These are phyloP conservation scores for Brasilioporus rufonigricans DNA, from an alignment of 768 basidiomycete genomes.

Conservation along the genomic window DNA sequence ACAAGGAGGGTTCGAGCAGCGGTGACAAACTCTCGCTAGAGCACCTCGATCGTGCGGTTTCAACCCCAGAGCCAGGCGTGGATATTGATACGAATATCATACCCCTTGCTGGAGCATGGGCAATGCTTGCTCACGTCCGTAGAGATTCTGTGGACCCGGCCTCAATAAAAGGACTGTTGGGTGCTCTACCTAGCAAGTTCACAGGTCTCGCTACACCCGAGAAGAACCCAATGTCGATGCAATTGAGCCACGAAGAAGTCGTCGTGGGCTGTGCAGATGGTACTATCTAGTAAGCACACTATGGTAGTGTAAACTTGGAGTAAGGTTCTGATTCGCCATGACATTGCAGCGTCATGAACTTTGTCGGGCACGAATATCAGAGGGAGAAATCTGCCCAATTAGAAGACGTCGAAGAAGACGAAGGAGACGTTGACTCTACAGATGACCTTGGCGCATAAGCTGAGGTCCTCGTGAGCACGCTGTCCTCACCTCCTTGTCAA, in stretches of 20 bases:
- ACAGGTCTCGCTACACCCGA: conserved; percentile 79
- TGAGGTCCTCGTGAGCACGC: neutral
- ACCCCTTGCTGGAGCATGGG: conserved; percentile 76
- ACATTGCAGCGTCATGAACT: conserved; percentile 52
- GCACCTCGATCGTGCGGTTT: conserved; percentile 9
- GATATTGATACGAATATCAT: conserved; percentile 66
- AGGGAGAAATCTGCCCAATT: conserved; percentile 23
- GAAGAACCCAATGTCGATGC: conserved; percentile 95
- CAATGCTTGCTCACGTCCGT: conserved; percentile 50
- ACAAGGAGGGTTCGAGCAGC: neutral
- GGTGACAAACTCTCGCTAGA: conserved; percentile 9
- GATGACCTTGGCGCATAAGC: conserved; percentile 16
- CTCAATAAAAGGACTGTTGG: conserved; percentile 55
- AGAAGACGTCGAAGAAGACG: conserved; percentile 9
- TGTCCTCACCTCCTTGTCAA: too few relatives aligned
- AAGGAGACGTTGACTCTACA: conserved; percentile 8
- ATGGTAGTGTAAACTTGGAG: neutral
- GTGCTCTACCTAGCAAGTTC: conserved; percentile 66
- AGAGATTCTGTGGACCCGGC: conserved; percentile 30
- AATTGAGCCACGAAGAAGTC: conserved; percentile 85
- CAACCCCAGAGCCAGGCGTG: conserved; percentile 39
- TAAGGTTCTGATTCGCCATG: conserved; percentile 10
- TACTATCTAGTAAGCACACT: conserved; percentile 74
- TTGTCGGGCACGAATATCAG: conserved; percentile 56
- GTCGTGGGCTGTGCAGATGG: conserved; percentile 91